A percentile compares a stretch with the other conserved stretches of the same genome.
phyloP scores from a whole-genome alignment of 2,329 filamentous ascomycete species.

The Parafenestella ontariensis region DNA sequence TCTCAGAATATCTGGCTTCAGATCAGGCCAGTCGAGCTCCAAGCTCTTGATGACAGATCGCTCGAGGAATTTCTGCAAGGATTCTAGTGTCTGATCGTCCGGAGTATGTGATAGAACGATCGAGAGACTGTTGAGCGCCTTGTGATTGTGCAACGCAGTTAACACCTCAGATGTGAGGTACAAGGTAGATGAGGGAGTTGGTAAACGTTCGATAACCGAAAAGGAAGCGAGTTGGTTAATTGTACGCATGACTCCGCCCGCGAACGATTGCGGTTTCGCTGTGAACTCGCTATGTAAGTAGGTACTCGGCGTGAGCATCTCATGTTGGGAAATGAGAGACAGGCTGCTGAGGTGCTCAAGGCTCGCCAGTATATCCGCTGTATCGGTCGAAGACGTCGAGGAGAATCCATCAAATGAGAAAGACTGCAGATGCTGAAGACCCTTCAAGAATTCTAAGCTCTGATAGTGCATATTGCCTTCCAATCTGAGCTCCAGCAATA shows the following conservation, averaged over 20 bases:
- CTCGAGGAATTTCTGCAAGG: constrained; percentile 24
- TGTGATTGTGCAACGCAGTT: constrained; percentile 23
- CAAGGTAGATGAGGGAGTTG: constrained; percentile 11
- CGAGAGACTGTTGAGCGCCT: constrained; percentile 19
- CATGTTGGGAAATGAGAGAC: constrained; percentile 29
- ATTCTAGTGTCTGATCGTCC: constrained; percentile 17
- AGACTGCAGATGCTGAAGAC: constrained; percentile 20
- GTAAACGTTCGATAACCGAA: constrained; percentile 22
- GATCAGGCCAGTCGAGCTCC: constrained; percentile 37
- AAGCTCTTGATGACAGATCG: constrained; percentile 21
- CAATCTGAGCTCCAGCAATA: constrained; percentile 25
- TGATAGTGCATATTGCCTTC: constrained; percentile 37
- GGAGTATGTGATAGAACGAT: constrained; percentile 27
- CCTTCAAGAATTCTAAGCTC: constrained; percentile 23
- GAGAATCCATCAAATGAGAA: constrained; percentile 40
- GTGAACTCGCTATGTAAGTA: constrained; percentile 17
- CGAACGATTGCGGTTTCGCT: constrained; percentile 23
- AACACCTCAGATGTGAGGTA: constrained; percentile 33
- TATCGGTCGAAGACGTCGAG: constrained; percentile 21
- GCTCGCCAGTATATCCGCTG: constrained; percentile 25
- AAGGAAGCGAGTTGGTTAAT: constrained; percentile 27
- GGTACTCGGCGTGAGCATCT: constrained; percentile 13
- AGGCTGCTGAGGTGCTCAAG: constrained; percentile 26
- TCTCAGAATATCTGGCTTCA: constrained; percentile 23
- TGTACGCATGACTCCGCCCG: constrained; percentile 17